Base-by-base conservation (phyloP, 257 asterid species). In the Ilex asprella region DNA sequence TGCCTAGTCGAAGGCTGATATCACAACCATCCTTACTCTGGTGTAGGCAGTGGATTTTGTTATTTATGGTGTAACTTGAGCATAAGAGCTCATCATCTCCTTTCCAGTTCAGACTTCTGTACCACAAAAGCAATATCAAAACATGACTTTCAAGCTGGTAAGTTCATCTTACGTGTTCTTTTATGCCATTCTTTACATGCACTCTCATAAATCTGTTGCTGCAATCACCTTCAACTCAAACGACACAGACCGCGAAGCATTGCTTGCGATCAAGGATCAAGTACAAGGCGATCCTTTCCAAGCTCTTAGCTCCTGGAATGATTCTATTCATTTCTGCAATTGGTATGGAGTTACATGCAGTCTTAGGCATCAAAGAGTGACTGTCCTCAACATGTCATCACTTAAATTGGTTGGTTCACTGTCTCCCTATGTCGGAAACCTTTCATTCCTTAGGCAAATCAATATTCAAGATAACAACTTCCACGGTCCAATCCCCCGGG, bases 201-300 rank as follows among this genome's bases (percentile, higher is more conserved):
- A n/a, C 39, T 16, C 8, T 56, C 14, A 32, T 16, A 2, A 10
- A 14, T 55, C 9, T 30, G 12, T 35, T 32, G 7, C 16, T 56
- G 30, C 57, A 14, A 35, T 58, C 27, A 14, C 0, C 5, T 44
- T 47, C 4, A 8, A 9, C 2, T 30, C 41, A 27, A 61, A 70
- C 30, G 63, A 65, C 10, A 64, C 67, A 30, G 71, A 71, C 39
- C 31, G 5, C 10, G 54, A 43, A 59, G 62, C 70, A 41, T 47
- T 65, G 64, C 55, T 65, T n/a, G 71, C 54, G n/a, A 55, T 65
- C 71, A 71, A 55, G 63, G 31, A 10, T 12, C 51, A 8, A n/a
- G 60, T 70, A 16, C 55, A 50, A 1, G 69, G 31, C 2, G 73
- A 69, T 56, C 68, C 67, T 44, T 56, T 61, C 50, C 56, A 60